Evolutionary conservation across 805 yeast genomes (phyloP), one percentile per base, ranked within the genome.

Genomic region (Jamesozyma spencerorum): DNA sequence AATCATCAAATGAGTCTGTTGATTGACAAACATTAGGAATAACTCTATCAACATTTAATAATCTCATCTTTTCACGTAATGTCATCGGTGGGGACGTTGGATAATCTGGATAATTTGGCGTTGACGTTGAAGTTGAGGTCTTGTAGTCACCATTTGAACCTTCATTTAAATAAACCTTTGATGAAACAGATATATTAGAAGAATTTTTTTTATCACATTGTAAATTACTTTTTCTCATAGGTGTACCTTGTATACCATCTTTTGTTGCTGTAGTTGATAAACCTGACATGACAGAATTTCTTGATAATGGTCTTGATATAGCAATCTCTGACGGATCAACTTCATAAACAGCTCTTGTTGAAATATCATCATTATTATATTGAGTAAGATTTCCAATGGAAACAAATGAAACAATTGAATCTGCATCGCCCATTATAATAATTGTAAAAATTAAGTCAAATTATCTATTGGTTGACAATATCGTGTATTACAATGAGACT

Each of bases 221-320:
- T n/a, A 65, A 64, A 2, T 68, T 70, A 10, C 47, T 40, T 35
- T 79, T 62, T 49, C 69, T 75, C 34, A 75, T 64, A 36, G 72
- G 61, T 44, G 73, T 71, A 4, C 87, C 87, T 53, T 80, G 85
- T 3, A 79, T 58, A 0, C 87, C 86, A 55, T 81, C 86, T 49
- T 81, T 80, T 14, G 84, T 78, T 18, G 86, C 86, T 4, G 81
- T 78, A 31, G 80, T 77, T 0, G 85, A 79, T n/a, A 80, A 55
- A 27, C 83, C 80, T 1, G 85, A 77, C 0, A 83, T 75, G 15
- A 73, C 71, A 18, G 82, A 75, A 35, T 72, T 71, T 37, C 85
- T 67, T 0, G 85, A 78, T 17, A 74, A 53, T 0, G 82, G 81
- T 34, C 84, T 65, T 1, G 84, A 75, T 4, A 59, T 49, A n/a